A percentile compares a stretch with the other conserved stretches of the same genome.
Evolutionary conservation across 371 early-diverging fungal genomes (phyloP).

Genomic region (Mucor ambiguus): DNA sequence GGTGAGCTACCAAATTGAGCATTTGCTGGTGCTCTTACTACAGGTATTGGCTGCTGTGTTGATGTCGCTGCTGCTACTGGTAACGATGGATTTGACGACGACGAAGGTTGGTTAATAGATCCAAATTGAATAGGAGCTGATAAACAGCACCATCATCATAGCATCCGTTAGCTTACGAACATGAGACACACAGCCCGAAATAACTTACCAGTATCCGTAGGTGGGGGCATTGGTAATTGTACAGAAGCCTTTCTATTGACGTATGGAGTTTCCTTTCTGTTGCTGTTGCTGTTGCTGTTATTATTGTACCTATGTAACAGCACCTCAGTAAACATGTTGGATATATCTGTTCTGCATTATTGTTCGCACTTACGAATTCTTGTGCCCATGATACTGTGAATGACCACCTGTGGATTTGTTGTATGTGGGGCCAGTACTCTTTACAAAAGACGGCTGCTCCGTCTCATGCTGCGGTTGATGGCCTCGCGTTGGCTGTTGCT

Average conservation of each 20-base stretch:
- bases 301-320: neutral
- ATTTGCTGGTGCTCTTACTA: constrained; percentile 27
- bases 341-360: neutral
- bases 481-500: constrained; percentile 1
- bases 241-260: constrained; percentile 34
- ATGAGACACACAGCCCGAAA: neutral
- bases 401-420: neutral
- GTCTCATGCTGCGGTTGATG: neutral
- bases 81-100: constrained; percentile 7
- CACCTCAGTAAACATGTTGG: neutral
- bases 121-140: constrained; percentile 59
- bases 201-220: constrained; percentile 38
- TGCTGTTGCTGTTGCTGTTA: neutral
- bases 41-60: constrained; percentile 21
- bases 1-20: constrained; percentile 48
- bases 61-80: constrained; percentile 6
- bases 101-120: constrained; percentile 41
- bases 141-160: neutral
- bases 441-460: neutral
- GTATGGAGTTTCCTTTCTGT: constrained; percentile 18
- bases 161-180: neutral
- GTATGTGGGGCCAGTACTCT: neutral
- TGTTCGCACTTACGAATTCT: neutral
- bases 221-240: constrained; percentile 48
- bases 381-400: neutral